Base-by-base conservation (phyloP, 208 protist species). In the Leishmania amazonensis region DNA sequence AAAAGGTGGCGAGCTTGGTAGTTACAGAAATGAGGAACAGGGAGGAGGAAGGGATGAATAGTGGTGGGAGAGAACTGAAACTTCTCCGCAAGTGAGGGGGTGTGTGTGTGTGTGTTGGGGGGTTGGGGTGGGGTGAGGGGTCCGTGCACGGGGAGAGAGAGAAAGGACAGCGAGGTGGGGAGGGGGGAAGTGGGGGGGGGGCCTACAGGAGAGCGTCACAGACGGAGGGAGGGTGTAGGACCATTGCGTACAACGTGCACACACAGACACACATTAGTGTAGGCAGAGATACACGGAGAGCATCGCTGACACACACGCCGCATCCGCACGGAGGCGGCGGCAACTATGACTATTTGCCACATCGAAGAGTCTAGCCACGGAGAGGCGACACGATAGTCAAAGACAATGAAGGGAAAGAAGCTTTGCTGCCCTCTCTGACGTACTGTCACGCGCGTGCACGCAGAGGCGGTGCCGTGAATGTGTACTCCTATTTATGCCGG, bases 1-100 rank as follows among this genome's bases (percentile, higher is more conserved):
- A 71, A 62, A 77, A 45, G 45, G n/a, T 38, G 15, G 28, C 42
- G 58, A 60, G 73, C 53, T 78, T 77, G 28, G n/a, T 65, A 7
- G 68, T 13, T 35, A 65, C 24, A 54, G 51, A 42, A 53, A 49
- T 40, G n/a, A 60, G 40, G 73, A 75, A 35, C 35, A 49, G 64
- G 60, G 75, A 9, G 6, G 51, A 81, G 28, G 45, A 58, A 42
- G 17, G 51, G 51, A 71, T 19, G 28, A 35, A 73, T 40, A 60
- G 49, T 35, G 19, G 51, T 38, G 35, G 42, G 42, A 54, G 21
- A 74, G 40, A 74, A 7, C 68, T 49, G 15, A 53, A 74, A 74
- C 68, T 53, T 53, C 68, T 74, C 42, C n/a, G 15, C 31, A 38
- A 24, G 19, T 76, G 72, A 45, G n/a, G n/a, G 70, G 57, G 47